Evolutionary conservation across 2,329 filamentous ascomycete species (phyloP).

Genomic region (Pseudofabraea citricarpa): DNA sequence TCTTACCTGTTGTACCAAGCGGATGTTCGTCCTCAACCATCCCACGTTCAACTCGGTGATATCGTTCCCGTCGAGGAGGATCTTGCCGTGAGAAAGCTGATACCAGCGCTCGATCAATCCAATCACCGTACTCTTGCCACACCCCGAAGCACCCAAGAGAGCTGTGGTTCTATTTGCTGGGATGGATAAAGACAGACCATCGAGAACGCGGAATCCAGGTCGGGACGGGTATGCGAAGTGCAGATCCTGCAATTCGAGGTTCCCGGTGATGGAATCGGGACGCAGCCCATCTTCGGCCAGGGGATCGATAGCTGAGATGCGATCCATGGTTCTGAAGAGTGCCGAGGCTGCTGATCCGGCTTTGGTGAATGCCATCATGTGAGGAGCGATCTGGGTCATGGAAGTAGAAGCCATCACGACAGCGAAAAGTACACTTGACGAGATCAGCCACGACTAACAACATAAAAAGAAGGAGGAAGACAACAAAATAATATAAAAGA

Average conservation of each 20-base stretch:
- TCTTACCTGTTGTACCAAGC: constrained; percentile 55
- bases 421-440: neutral
- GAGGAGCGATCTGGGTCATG: constrained; percentile 77
- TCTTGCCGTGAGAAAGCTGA: constrained; percentile 43
- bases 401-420: constrained; percentile 73
- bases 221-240: constrained; percentile 70
- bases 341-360: constrained; percentile 78
- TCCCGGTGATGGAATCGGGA: constrained; percentile 65
- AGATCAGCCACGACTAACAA: no score
- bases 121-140: constrained; percentile 71
- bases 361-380: constrained; percentile 77
- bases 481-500: no score
- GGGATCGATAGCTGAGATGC: constrained; percentile 74
- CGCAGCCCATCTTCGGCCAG: constrained; percentile 63
- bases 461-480: no score
- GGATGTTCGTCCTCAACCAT: constrained; percentile 56
- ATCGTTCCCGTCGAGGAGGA: constrained; percentile 48
- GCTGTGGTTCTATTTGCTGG: constrained; percentile 64
- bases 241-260: constrained; percentile 70
- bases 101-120: constrained; percentile 71
- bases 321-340: constrained; percentile 88
- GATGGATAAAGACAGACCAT: constrained; percentile 53
- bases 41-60: constrained; percentile 57
- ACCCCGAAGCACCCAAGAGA: constrained; percentile 68
- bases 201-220: constrained; percentile 58